Evolutionary conservation across 352 stramenopile genomes (phyloP), one percentile per base, ranked within the genome.

Genomic region (Sclerospora graminicola): DNA sequence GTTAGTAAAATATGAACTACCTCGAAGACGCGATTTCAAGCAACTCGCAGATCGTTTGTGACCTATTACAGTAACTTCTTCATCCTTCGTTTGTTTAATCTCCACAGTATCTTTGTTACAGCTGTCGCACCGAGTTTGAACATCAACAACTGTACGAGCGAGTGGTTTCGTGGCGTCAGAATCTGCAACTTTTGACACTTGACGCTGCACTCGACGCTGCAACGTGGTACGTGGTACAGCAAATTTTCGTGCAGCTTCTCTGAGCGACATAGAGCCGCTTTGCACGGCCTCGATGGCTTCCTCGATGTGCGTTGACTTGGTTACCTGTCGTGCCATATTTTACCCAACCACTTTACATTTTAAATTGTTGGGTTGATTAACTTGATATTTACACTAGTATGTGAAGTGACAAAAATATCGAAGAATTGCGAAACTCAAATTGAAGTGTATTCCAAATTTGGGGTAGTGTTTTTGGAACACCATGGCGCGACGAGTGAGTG

Each of bases 171-270:
- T 41, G n/a, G 10, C 38, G 18, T 18, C 42, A 23, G 39, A 54
- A 35, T 18, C 37, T 5, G 41, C 41, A 23, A 39, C 53, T 45
- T 38, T 37, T 1, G 51, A 46, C 26, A 14, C 31, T 18, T 30
- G 34, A 9, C 44, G 48, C 28, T 57, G 41, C 23, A 85, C 57
- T 18, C 80, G 82, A 37, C 81, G 74, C 55, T 93, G 81, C 32
- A 93, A 46, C 20, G 81, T 93, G 10, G 76, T 85, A 16, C 79
- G 67, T 2, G 76, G 63, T 19, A 93, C 69, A 13, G 60, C 54
- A 54, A 75, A 84, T 56, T 70, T 78, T 18, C 78, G 76, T 5
- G 81, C 67, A 1, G 78, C 81, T 52, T 89, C 61, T 9, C 81
- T 71, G 18, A 93, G 65, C 5, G 81, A 80, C 57, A 89, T 81